Evolutionary conservation across 2,329 filamentous ascomycete species (phyloP).

Genomic region (Bipolaris cookei): DNA sequence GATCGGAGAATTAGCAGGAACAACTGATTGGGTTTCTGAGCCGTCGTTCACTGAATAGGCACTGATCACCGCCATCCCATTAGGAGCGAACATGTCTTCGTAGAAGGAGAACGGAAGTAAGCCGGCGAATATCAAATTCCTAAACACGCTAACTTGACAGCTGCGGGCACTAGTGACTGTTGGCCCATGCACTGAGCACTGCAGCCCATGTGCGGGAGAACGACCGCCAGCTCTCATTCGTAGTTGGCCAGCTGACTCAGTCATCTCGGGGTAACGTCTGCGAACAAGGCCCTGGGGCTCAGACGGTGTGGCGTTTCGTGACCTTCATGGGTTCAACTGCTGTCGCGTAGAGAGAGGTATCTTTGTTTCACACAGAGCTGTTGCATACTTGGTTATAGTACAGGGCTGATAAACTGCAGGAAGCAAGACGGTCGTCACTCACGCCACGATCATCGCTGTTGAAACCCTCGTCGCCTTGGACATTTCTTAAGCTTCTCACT

Average conservation of each 20-base stretch:
- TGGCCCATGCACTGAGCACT: background rate
- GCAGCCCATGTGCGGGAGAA: background rate
- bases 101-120: background rate
- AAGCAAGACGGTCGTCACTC: background rate
- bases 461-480: background rate
- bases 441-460: background rate
- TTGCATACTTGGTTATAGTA: background rate
- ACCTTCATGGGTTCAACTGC: background rate
- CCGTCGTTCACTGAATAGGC: background rate
- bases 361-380: background rate
- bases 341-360: background rate
- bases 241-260: background rate
- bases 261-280: background rate
- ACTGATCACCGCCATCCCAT: background rate
- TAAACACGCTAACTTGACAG: background rate
- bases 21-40: background rate
- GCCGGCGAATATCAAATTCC: background rate
- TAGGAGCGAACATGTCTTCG: background rate
- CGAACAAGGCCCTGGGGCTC: constrained; percentile 1
- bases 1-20: background rate
- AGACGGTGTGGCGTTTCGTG: constrained; percentile 1
- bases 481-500: background rate
- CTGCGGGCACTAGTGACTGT: background rate
- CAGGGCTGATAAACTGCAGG: background rate
- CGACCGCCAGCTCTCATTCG: background rate